Percentiles rank a stretch among this genome's conserved stretches.
These are phyloP conservation scores for Piromyces finnis DNA, from an alignment of 192 early-diverging fungal species.

Conservation along the genomic window DNA sequence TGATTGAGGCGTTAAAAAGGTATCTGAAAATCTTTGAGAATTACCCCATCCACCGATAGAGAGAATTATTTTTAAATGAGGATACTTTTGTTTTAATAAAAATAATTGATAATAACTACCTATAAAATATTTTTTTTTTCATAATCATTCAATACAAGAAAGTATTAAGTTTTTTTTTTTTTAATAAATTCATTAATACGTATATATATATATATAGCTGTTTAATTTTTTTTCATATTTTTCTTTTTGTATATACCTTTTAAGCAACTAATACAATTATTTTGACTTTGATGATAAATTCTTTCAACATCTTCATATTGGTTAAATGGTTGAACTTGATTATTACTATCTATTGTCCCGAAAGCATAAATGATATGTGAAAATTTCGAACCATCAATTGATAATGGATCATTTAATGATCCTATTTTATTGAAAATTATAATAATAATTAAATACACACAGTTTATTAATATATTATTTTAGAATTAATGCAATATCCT, in stretches of 20 bases:
- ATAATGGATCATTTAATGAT: neutral
- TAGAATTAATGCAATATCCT: too few relatives aligned
- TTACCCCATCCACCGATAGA: neutral
- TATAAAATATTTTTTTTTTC: too few relatives aligned
- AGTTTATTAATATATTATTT: too few relatives aligned
- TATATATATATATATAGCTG: too few relatives aligned
- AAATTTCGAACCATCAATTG: neutral
- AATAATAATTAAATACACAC: too few relatives aligned
- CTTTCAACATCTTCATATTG: neutral
- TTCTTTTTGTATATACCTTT: neutral
- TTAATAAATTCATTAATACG: too few relatives aligned
- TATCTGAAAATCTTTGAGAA: neutral
- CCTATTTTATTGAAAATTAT: neutral
- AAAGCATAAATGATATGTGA: neutral
- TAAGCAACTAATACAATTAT: neutral
- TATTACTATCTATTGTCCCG: neutral
- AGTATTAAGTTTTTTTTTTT: too few relatives aligned
- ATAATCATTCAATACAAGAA: too few relatives aligned
- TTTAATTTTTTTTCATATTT: too few relatives aligned
- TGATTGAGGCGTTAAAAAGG: neutral
- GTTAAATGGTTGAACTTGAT: neutral
- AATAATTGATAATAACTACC: neutral
- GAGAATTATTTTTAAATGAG: neutral
- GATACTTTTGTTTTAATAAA: slow-evolving; percentile 2
- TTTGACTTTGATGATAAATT: neutral